Percentiles rank a stretch among this genome's conserved stretches.
These are phyloP conservation scores for Sarcomyxa edulis DNA, from an alignment of 768 basidiomycete genomes.

Conservation along the genomic window DNA sequence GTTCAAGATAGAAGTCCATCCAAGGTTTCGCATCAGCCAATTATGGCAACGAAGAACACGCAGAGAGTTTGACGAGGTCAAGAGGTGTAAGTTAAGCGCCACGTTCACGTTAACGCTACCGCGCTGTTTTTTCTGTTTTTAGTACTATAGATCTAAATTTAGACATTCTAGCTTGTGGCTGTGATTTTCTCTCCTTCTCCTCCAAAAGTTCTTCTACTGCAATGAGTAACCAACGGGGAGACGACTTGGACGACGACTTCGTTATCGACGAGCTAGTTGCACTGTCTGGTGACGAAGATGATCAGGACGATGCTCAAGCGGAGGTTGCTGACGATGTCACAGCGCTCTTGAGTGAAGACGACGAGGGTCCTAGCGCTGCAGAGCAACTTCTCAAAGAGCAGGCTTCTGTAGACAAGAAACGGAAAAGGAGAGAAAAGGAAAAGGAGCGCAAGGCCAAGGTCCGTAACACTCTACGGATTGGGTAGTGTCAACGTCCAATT, in stretches of 20 bases:
- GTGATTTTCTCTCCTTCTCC: too few relatives aligned
- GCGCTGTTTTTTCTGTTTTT: too few relatives aligned
- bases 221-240: slow-evolving; percentile 42
- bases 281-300: slow-evolving; percentile 57
- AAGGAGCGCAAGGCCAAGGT: slow-evolving; percentile 74
- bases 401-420: slow-evolving; percentile 45
- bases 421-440: slow-evolving; percentile 69
- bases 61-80: too few relatives aligned
- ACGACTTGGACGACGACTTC: slow-evolving; percentile 85
- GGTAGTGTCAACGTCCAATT: slow-evolving; percentile 7
- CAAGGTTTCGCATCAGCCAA: too few relatives aligned
- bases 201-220: slow-evolving; percentile 6
- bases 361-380: slow-evolving; percentile 13
- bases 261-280: slow-evolving; percentile 64
- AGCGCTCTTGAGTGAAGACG: slow-evolving; percentile 12
- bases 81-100: too few relatives aligned
- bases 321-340: slow-evolving; percentile 30
- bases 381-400: slow-evolving; percentile 6
- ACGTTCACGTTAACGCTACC: too few relatives aligned
- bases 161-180: too few relatives aligned
- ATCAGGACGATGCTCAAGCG: slow-evolving; percentile 29
- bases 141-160: too few relatives aligned
- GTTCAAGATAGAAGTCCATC: too few relatives aligned
- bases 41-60: too few relatives aligned
- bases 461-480: slow-evolving; percentile 8